phyloP scores from a whole-genome alignment of 805 yeast species.

The Cyberlindnera mycetangii region DNA sequence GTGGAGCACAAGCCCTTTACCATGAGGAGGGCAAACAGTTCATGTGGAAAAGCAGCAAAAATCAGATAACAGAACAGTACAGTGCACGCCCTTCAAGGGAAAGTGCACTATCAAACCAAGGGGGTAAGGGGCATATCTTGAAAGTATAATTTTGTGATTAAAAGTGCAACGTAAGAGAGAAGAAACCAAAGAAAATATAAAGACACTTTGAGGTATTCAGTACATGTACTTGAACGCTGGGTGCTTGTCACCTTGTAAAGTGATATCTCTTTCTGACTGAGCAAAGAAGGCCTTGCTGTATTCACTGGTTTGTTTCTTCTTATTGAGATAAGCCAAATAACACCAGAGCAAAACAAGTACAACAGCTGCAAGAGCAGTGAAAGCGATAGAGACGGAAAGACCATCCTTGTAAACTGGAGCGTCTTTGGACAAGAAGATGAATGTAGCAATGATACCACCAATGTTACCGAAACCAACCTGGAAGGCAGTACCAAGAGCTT shows the following conservation, averaged over 20 bases:
- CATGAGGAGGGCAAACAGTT: too few species aligned
- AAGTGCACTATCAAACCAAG: too few species aligned
- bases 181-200: neutral
- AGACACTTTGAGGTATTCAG: slow-evolving; percentile 18
- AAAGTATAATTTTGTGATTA: too few species aligned
- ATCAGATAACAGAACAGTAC: too few species aligned
- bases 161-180: too few species aligned
- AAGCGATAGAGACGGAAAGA: slow-evolving; percentile 42
- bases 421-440: slow-evolving; percentile 35
- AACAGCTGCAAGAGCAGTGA: slow-evolving; percentile 39
- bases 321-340: slow-evolving; percentile 31
- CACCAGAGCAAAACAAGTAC: slow-evolving; percentile 32
- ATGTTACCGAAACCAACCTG: slow-evolving; percentile 39
- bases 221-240: slow-evolving; percentile 48
- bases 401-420: slow-evolving; percentile 40
- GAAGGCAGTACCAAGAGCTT: slow-evolving; percentile 38
- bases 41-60: too few species aligned
- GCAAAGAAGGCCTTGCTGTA: slow-evolving; percentile 32
- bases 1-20: too few species aligned
- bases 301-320: slow-evolving; percentile 32
- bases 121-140: too few species aligned
- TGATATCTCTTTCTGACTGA: slow-evolving; percentile 32
- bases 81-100: too few species aligned
- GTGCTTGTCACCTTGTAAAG: slow-evolving; percentile 37
- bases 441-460: slow-evolving; percentile 39